These are phyloP conservation scores for Naganishia friedmannii DNA, from an alignment of 768 basidiomycete species.

Conservation along the genomic window DNA sequence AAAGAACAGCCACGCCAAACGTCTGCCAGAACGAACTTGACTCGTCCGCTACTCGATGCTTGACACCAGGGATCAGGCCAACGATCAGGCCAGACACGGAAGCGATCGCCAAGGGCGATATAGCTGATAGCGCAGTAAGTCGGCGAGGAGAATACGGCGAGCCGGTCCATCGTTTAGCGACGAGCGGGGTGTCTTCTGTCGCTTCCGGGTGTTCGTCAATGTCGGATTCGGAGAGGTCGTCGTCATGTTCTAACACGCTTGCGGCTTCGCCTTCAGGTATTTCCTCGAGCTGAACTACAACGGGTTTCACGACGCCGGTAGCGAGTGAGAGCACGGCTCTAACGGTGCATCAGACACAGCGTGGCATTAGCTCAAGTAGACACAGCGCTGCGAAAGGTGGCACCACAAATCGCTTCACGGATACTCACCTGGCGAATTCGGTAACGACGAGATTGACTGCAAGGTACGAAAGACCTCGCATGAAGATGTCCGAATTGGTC, in stretches of 20 bases:
- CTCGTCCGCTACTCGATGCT: constrained; percentile 23
- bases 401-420: not conserved
- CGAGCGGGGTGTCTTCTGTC: constrained; percentile 44
- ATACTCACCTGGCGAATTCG: constrained; percentile 41
- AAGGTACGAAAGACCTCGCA: constrained; percentile 40
- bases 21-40: constrained; percentile 44
- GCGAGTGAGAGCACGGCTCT: not conserved
- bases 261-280: not conserved
- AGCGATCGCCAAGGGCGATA: constrained; percentile 37
- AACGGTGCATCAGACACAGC: not conserved
- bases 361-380: not conserved
- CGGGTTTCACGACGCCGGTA: constrained; percentile 10
- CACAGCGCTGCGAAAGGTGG: not conserved
- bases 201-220: constrained; percentile 29
- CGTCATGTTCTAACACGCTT: constrained; percentile 15
- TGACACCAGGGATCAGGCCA: constrained; percentile 43
- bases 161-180: constrained; percentile 24
- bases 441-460: constrained; percentile 43
- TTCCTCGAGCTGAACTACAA: not conserved
- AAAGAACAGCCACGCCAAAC: constrained; percentile 37
- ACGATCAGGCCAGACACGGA: constrained; percentile 41
- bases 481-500: constrained; percentile 29
- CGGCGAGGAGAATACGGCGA: not conserved
- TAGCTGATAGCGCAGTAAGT: not conserved
- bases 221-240: constrained; percentile 1